These are phyloP conservation scores for Mucor circinelloides DNA, from an alignment of 371 early-diverging fungal genomes.

Conservation along the genomic window DNA sequence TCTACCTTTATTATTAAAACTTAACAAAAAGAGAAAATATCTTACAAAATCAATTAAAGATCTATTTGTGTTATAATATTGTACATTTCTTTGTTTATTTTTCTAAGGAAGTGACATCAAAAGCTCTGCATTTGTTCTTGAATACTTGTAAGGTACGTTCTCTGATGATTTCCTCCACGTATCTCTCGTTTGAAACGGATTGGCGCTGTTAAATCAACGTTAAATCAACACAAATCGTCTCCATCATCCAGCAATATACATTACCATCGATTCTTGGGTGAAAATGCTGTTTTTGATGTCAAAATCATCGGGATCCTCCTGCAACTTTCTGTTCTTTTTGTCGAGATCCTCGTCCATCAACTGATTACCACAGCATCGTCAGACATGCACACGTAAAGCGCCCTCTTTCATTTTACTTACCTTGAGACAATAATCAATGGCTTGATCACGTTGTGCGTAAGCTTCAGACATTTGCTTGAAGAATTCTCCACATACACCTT, in stretches of 20 bases:
- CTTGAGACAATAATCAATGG: conserved; percentile 70
- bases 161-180: conserved; percentile 76
- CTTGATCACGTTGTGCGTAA: conserved; percentile 68
- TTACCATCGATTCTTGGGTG: conserved; percentile 67
- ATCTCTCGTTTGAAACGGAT: conserved; percentile 69
- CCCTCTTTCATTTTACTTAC: conserved; percentile 31
- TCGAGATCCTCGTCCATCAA: conserved; percentile 64
- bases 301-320: conserved; percentile 67
- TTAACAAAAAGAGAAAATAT: not conserved
- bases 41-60: not conserved
- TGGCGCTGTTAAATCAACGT: conserved; percentile 57
- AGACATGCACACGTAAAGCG: not conserved
- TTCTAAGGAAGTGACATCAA: conserved; percentile 60
- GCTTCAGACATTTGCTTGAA: conserved; percentile 70
- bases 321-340: conserved; percentile 54
- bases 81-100: conserved; percentile 10
- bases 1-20: not conserved
- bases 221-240: not conserved
- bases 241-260: not conserved
- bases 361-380: conserved; percentile 20
- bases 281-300: conserved; percentile 59
- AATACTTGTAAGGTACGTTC: conserved; percentile 73
- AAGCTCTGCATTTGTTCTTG: conserved; percentile 66
- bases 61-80: not conserved
- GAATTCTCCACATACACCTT: conserved; percentile 65